These are phyloP conservation scores for Colletotrichum gloeosporioides DNA, from an alignment of 2,329 filamentous ascomycete species.

Conservation along the genomic window DNA sequence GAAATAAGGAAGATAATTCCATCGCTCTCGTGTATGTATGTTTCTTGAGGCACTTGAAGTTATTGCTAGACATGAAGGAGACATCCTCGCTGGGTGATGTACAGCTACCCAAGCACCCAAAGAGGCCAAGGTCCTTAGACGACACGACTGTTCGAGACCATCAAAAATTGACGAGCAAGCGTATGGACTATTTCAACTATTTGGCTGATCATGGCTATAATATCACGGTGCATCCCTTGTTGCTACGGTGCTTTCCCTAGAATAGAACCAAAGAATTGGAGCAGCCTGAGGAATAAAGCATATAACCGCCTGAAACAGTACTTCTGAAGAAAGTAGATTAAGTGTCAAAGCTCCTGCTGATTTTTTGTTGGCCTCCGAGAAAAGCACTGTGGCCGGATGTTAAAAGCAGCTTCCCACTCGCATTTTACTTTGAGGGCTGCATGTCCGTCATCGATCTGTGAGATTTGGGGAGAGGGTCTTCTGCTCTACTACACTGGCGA, in stretches of 20 bases:
- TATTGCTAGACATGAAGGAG: background rate
- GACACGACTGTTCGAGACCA: background rate
- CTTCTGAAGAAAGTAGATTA: background rate
- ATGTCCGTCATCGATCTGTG: background rate
- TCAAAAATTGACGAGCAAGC: background rate
- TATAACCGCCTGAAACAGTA: background rate
- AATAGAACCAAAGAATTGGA: background rate
- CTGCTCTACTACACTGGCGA: background rate
- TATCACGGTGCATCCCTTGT: background rate
- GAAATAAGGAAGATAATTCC: background rate
- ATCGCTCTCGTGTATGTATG: background rate
- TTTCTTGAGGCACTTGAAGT: background rate
- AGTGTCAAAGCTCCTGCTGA: background rate
- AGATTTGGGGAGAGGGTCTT: background rate
- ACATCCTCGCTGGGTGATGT: background rate
- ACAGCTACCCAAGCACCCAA: background rate
- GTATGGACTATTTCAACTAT: background rate
- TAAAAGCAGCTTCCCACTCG: background rate
- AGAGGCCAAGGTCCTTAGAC: background rate
- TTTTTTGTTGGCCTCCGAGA: background rate
- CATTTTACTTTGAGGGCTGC: background rate
- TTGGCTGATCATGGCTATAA: background rate
- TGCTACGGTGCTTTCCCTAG: background rate
- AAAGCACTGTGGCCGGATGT: background rate
- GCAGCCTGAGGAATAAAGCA: background rate